phyloP scores from a whole-genome alignment of 2,329 filamentous ascomycete species.

The Aspergillus awamori region DNA sequence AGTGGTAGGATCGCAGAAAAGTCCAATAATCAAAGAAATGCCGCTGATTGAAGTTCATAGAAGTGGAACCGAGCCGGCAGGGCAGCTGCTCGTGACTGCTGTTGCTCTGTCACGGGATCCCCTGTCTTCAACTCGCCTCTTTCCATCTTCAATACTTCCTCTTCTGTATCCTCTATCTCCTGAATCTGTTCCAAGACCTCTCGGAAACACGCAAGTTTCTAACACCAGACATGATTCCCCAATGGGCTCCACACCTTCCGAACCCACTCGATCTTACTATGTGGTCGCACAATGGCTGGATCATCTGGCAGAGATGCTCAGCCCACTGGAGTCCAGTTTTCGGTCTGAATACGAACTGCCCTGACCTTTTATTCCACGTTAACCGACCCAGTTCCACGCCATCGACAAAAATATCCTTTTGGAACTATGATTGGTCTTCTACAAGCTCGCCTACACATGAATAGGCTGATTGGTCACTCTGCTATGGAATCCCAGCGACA shows the following conservation, averaged over 20 bases:
- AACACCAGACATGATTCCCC: not conserved
- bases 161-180: not conserved
- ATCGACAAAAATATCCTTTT: not conserved
- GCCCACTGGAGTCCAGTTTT: slow-evolving; percentile 2
- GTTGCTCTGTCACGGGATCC: not conserved
- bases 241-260: not conserved
- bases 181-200: not conserved
- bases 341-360: slow-evolving; percentile 10
- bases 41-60: not conserved
- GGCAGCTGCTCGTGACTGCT: not conserved
- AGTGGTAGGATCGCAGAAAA: not conserved
- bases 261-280: not conserved
- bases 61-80: not conserved
- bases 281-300: slow-evolving; percentile 8
- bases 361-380: not conserved
- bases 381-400: not conserved
- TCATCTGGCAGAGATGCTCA: slow-evolving; percentile 3
- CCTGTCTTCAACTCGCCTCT: not conserved
- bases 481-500: not conserved
- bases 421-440: not conserved
- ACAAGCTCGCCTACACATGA: not conserved
- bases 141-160: not conserved
- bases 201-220: not conserved
- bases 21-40: not conserved
- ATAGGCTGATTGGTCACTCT: not conserved